These are phyloP conservation scores for Kalanchoe fedtschenkoi DNA, from an alignment of 164 flowering plant genomes.

Conservation along the genomic window DNA sequence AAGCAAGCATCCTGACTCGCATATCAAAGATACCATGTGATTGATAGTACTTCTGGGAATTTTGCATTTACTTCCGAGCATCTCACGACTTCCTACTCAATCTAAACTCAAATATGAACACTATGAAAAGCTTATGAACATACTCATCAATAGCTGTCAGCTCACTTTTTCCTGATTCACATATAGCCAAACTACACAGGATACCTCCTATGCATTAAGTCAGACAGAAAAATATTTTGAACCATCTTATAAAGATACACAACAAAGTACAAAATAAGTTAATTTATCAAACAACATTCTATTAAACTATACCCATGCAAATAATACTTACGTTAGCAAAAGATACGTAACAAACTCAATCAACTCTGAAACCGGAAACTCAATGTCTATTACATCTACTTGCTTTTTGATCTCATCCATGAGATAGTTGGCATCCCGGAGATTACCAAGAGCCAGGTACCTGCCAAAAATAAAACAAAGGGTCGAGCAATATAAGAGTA, in stretches of 20 bases:
- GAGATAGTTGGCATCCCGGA: conserved; percentile 84
- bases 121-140: neutral
- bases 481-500: neutral
- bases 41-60: neutral
- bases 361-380: conserved; percentile 56
- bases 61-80: neutral
- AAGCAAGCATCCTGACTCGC: too few relatives aligned
- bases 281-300: neutral
- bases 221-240: neutral
- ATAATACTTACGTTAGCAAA: conserved; percentile 61
- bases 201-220: neutral
- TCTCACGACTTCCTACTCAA: neutral
- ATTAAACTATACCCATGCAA: neutral
- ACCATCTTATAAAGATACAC: neutral
- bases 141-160: conserved; percentile 1
- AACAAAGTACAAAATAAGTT: neutral
- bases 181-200: neutral
- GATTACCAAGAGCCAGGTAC: conserved; percentile 67
- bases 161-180: neutral
- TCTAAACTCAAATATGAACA: neutral
- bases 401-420: conserved; percentile 70
- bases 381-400: conserved; percentile 30
- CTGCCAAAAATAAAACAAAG: conserved; percentile 18
- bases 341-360: conserved; percentile 55
- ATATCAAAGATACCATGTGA: too few relatives aligned